Conservation (phyloP, 2,329 filamentous ascomycete genomes). For the Talaromyces amestolkiae region DNA sequence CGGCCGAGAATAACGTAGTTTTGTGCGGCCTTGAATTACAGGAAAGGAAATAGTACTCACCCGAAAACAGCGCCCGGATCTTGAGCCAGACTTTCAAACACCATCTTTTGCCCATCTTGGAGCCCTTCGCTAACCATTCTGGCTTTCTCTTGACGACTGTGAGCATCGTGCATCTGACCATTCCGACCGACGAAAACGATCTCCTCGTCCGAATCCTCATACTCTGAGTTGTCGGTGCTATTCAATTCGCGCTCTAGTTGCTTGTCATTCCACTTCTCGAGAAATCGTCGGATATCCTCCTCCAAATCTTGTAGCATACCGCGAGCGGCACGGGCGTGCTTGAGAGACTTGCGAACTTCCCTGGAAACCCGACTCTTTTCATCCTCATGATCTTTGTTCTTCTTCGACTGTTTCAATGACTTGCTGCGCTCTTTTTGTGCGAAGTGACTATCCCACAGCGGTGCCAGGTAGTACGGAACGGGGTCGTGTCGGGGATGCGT, state of each 20-base stretch:
- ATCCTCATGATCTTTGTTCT: constrained; percentile 33
- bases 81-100: constrained; percentile 76
- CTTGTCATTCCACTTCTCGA: constrained; percentile 59
- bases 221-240: constrained; percentile 39
- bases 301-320: constrained; percentile 80
- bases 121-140: constrained; percentile 45
- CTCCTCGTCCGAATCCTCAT: constrained; percentile 68
- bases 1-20: not conserved
- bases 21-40: not conserved
- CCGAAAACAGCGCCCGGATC: constrained; percentile 79
- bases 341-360: constrained; percentile 75
- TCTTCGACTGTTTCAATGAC: constrained; percentile 35
- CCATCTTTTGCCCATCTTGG: constrained; percentile 63
- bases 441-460: constrained; percentile 71
- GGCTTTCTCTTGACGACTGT: constrained; percentile 53
- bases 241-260: constrained; percentile 50
- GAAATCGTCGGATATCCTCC: constrained; percentile 74
- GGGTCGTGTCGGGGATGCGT: constrained; percentile 70
- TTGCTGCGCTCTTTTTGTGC: constrained; percentile 41
- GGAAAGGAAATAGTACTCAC: constrained; percentile 50
- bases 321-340: constrained; percentile 74
- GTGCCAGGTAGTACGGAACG: constrained; percentile 86
- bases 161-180: constrained; percentile 61
- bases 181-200: constrained; percentile 83
- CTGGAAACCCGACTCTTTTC: constrained; percentile 62